phyloP scores from a whole-genome alignment of 768 basidiomycete species.

The Suillus spraguei region DNA sequence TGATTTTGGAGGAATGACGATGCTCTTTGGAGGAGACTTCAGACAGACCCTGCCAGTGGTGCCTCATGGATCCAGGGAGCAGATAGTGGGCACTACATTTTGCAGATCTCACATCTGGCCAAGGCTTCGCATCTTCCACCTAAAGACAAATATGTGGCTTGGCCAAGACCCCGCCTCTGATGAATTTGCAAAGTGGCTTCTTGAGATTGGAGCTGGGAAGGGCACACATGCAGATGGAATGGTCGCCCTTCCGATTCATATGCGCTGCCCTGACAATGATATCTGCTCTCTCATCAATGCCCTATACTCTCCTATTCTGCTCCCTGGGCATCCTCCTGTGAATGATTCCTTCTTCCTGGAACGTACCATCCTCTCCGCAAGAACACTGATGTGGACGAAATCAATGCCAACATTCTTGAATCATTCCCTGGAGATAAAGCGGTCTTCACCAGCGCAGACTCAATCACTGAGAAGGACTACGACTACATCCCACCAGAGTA shows the following conservation, averaged over 20 bases:
- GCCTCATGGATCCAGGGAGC: slow-evolving; percentile 33
- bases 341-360: slow-evolving; percentile 31
- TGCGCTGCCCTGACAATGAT: slow-evolving; percentile 21
- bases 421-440: slow-evolving; percentile 28
- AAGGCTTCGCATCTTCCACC: slow-evolving; percentile 32
- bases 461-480: no score
- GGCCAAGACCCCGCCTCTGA: slow-evolving; percentile 26
- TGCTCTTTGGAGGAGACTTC: slow-evolving; percentile 54
- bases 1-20: slow-evolving; percentile 40
- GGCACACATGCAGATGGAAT: slow-evolving; percentile 20
- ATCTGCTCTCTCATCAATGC: not conserved
- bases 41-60: slow-evolving; percentile 50
- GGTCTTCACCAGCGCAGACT: no score
- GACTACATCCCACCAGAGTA: no score
- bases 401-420: slow-evolving; percentile 32
- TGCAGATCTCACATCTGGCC: slow-evolving; percentile 42
- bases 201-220: slow-evolving; percentile 39
- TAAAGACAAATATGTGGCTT: slow-evolving; percentile 46
- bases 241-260: slow-evolving; percentile 28
- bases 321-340: slow-evolving; percentile 14
- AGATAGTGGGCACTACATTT: slow-evolving; percentile 42
- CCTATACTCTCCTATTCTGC: slow-evolving; percentile 28
- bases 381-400: slow-evolving; percentile 34
- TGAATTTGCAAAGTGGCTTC: slow-evolving; percentile 40
- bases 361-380: slow-evolving; percentile 32